Conservation (phyloP, 345 rosid species). For the Cardamine occulta region DNA sequence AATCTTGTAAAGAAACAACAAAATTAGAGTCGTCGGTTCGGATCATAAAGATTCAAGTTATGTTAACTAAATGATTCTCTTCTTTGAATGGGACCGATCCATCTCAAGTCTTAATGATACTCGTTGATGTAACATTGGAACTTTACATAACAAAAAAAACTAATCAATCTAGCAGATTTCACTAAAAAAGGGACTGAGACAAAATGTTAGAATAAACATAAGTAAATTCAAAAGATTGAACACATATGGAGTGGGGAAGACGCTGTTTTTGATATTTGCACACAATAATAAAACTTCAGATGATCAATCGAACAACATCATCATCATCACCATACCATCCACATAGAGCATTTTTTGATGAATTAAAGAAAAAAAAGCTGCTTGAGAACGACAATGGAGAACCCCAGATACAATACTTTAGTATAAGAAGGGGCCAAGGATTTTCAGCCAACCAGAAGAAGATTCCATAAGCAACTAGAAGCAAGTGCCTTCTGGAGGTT, state of each 20-base stretch:
- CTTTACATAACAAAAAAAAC: neutral
- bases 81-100: neutral
- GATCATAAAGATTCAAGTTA: neutral
- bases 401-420: slow-evolving; percentile 26
- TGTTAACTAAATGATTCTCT: too few relatives aligned
- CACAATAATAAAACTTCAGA: slow-evolving; percentile 46
- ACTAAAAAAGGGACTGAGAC: neutral
- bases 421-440: slow-evolving; percentile 32
- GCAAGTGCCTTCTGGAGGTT: slow-evolving; percentile 85
- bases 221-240: slow-evolving; percentile 19
- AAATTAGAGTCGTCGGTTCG: neutral
- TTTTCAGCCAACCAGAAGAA: slow-evolving; percentile 25
- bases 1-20: neutral
- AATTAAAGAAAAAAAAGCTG: slow-evolving; percentile 6
- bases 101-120: neutral
- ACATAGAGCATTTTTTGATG: slow-evolving; percentile 34
- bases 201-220: neutral
- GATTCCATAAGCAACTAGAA: slow-evolving; percentile 53
- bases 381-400: slow-evolving; percentile 37
- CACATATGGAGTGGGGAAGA: slow-evolving; percentile 31
- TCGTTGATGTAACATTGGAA: neutral
- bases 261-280: slow-evolving; percentile 40
- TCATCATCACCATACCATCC: slow-evolving; percentile 41
- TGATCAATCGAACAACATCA: slow-evolving; percentile 43
- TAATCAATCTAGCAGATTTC: neutral